Base-by-base conservation (phyloP, 768 basidiomycete species). In the Mycena vitilis region DNA sequence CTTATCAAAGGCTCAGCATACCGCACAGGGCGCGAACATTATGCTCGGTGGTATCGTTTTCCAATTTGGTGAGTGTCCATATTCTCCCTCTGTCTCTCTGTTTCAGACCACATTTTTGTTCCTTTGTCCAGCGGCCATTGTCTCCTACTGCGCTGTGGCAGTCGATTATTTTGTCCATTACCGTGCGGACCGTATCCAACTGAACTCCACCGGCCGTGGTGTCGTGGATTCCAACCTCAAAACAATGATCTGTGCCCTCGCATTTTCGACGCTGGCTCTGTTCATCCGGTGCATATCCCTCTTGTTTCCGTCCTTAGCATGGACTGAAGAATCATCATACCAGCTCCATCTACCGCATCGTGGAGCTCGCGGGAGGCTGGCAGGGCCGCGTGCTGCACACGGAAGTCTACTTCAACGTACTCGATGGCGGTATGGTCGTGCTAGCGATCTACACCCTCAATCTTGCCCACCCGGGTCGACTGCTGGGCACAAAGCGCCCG, bases 31-130 rank as follows among this genome's bases (percentile, higher is more conserved):
- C 9, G 57, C 57, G 10, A 45, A 59, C 45, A 57, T 70, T 34
- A 70, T 70, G 68, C 68, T 70, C n/a, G 63, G 25, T 16, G 68
- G 68, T 18, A 70, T 70, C 9, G 55, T 65, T 20, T 34, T 70
- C 40, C 68, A 70, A 40, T 53, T 70, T 22, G 44, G 57, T 30
- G 30, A 30, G 30, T 30, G 30, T 30, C 30, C 30, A 30, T 30
- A 30, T 59, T 3, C 10, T 44, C 36, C 6, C 40, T n/a, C 20
- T 15, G 10, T 18, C 30, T 40, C 40, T 9, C 30, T 30, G 30
- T 30, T 30, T 30, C 3, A 30, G 30, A 30, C 30, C 30, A 30
- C 30, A n/a, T n/a, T 30, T 3, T 30, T 5, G 3, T 30, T 30
- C 30, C 30, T 5, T 2, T 45, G 11, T 45, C 30, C 25, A 59